Conservation (phyloP, 495 filamentous ascomycete species). For the Aspergillus diversus region DNA sequence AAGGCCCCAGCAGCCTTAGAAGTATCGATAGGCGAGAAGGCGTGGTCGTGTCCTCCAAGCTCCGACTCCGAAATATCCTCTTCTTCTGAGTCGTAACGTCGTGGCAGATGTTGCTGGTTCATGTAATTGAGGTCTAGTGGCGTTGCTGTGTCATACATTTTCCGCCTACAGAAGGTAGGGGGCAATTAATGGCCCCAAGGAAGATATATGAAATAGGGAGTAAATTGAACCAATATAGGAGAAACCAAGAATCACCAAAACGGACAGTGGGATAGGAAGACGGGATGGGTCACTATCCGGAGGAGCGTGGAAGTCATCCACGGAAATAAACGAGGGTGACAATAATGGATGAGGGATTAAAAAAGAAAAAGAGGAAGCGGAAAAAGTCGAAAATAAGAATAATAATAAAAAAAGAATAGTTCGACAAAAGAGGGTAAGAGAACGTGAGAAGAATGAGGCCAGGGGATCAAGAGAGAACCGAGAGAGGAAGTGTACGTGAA, state of each 20-base stretch:
- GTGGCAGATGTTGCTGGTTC: slow-evolving; percentile 41
- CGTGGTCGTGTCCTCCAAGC: slow-evolving; percentile 37
- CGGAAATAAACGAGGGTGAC: slow-evolving; percentile 2
- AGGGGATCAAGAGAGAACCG: slow-evolving; percentile 6
- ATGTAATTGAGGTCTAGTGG: slow-evolving; percentile 40
- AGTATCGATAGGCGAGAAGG: slow-evolving; percentile 39
- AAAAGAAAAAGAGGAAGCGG: slow-evolving; percentile 2
- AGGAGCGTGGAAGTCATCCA: neutral
- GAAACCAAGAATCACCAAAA: neutral
- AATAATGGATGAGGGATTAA: slow-evolving; percentile 6
- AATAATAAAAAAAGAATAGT: slow-evolving; percentile 9
- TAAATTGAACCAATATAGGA: slow-evolving; percentile 9
- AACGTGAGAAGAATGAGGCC: slow-evolving; percentile 21
- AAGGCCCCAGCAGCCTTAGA: slow-evolving; percentile 28
- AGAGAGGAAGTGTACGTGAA: slow-evolving; percentile 3
- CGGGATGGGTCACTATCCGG: neutral
- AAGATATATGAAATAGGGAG: slow-evolving; percentile 7
- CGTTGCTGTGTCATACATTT: slow-evolving; percentile 39
- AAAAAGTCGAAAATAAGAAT: neutral
- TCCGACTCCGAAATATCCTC: slow-evolving; percentile 49
- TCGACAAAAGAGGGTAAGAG: slow-evolving; percentile 11
- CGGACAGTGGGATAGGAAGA: slow-evolving; percentile 12
- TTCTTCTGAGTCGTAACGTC: slow-evolving; percentile 50
- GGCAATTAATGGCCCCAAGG: slow-evolving; percentile 10
- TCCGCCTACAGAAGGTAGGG: slow-evolving; percentile 6